phyloP scores from a whole-genome alignment of 2,329 filamentous ascomycete species.

The Fusarium graminum region DNA sequence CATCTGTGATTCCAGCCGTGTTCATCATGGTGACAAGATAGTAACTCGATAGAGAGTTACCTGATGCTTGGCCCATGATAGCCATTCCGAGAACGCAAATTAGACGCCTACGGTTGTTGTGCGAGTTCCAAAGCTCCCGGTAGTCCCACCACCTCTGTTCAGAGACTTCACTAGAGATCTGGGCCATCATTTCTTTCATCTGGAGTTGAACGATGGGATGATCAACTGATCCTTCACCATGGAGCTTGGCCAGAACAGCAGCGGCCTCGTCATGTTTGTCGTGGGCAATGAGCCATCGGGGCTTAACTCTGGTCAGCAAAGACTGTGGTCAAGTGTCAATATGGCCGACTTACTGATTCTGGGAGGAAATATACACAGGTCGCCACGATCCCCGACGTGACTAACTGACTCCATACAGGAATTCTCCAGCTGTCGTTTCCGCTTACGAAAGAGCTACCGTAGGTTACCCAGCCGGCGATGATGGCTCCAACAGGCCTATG shows the following conservation, averaged over 20 bases:
- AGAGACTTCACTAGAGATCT: constrained; percentile 58
- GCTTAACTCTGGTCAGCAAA: constrained; percentile 22
- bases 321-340: rapidly evolving
- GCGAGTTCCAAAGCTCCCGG: constrained; percentile 63
- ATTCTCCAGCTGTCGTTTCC: constrained; percentile 54
- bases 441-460: constrained; percentile 60
- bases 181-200: constrained; percentile 56
- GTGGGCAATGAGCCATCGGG: constrained; percentile 57
- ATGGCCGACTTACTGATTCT: constrained; percentile 49
- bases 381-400: constrained; percentile 55
- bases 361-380: constrained; percentile 54
- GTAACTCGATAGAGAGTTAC: constrained; percentile 64
- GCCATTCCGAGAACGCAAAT: constrained; percentile 65
- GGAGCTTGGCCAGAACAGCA: constrained; percentile 53
- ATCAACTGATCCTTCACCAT: constrained; percentile 51
- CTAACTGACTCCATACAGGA: constrained; percentile 55
- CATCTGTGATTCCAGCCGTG: constrained; percentile 37
- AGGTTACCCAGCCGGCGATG: constrained; percentile 66
- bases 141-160: constrained; percentile 69
- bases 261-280: constrained; percentile 55
- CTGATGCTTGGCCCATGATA: constrained; percentile 67
- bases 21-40: constrained; percentile 65
- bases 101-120: constrained; percentile 63
- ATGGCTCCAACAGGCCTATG: constrained; percentile 59
- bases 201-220: constrained; percentile 57